Evolutionary conservation across 2,329 filamentous ascomycete genomes (phyloP), one percentile per base, ranked within the genome.

Genomic region (Nectriaceae sp.): DNA sequence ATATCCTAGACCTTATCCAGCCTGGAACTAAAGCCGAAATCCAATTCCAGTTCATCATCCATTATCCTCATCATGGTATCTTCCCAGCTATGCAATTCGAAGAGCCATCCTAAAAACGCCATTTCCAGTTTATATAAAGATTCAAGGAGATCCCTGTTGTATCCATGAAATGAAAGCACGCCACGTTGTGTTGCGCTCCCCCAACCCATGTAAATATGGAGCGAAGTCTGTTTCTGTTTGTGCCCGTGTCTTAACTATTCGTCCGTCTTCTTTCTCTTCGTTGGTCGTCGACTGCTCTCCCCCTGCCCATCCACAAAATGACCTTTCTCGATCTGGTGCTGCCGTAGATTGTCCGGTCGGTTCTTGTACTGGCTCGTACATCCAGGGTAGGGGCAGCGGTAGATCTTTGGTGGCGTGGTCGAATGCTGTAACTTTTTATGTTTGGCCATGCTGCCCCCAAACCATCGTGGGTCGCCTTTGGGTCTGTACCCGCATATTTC

Each of bases 401-500:
- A 83, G 38, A 81, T 78, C 50, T 70, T 69, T 6, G 76, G 75
- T 29, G 75, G 76, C 3, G 67, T 70, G 11, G 66, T 66, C 42
- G 75, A 74, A 63, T 83, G 79, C 62, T 79, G 75, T 49, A 76
- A 66, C 61, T 76, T 79, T 67, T 71, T 79, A 61, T 83, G 79
- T 63, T 82, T 83, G 41, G 77, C 73, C 78, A 83, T 80, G 60
- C 76, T 80, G 5, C 78, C 78, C 38, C 74, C 75, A 59, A 82
- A 82, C 79, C 79, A 82, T 49, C 75, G 72, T n/a, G 79, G 78
- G 41, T 79, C 72, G 4, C 79, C 79, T 53, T 77, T 79, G 1
- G 79, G 79, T 10, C 76, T 70, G 63, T 82, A 82, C 3, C 74
- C 77, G 51, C 79, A 83, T 16, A 79, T 65, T 19, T 76, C 72